A percentile compares a stretch with the other conserved stretches of the same genome.
Evolutionary conservation across 768 basidiomycete species (phyloP).

Genomic region (Collybia mongolica): DNA sequence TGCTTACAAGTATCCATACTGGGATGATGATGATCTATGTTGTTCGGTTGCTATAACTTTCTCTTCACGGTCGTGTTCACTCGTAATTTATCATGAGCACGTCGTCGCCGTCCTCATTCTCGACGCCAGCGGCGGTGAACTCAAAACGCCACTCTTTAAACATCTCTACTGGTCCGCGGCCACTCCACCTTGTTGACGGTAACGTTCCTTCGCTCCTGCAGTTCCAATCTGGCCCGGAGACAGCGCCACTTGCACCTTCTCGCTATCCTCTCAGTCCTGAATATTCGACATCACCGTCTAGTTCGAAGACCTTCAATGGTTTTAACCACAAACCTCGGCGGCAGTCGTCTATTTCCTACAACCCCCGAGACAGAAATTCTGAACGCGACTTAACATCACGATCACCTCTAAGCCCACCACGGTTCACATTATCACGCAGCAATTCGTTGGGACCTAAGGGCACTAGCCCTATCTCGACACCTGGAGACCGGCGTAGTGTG

Average conservation of each 20-base stretch:
- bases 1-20: neutral
- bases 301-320: slow-evolving; percentile 18
- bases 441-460: slow-evolving; percentile 17
- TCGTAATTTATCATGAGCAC: slow-evolving; percentile 10
- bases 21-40: neutral
- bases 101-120: slow-evolving; percentile 1
- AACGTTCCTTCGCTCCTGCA: slow-evolving; percentile 16
- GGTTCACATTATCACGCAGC: slow-evolving; percentile 17
- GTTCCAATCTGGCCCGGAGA: slow-evolving; percentile 10
- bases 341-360: slow-evolving; percentile 57
- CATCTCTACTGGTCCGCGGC: slow-evolving; percentile 36
- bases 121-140: slow-evolving; percentile 6
- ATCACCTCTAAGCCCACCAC: slow-evolving; percentile 10
- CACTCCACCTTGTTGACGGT: slow-evolving; percentile 45
- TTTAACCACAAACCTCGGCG: slow-evolving; percentile 29
- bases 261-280: slow-evolving; percentile 12
- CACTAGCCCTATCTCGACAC: slow-evolving; percentile 10
- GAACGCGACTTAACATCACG: slow-evolving; percentile 14
- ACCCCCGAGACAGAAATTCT: slow-evolving; percentile 27
- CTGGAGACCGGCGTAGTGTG: slow-evolving; percentile 26
- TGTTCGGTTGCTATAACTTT: neutral
- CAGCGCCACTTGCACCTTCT: slow-evolving; percentile 15
- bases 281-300: slow-evolving; percentile 21
- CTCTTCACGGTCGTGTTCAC: neutral
- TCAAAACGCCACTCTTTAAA: slow-evolving; percentile 30